Evolutionary conservation across 2,329 filamentous ascomycete genomes (phyloP).

Genomic region (Beauveria caledonica): DNA sequence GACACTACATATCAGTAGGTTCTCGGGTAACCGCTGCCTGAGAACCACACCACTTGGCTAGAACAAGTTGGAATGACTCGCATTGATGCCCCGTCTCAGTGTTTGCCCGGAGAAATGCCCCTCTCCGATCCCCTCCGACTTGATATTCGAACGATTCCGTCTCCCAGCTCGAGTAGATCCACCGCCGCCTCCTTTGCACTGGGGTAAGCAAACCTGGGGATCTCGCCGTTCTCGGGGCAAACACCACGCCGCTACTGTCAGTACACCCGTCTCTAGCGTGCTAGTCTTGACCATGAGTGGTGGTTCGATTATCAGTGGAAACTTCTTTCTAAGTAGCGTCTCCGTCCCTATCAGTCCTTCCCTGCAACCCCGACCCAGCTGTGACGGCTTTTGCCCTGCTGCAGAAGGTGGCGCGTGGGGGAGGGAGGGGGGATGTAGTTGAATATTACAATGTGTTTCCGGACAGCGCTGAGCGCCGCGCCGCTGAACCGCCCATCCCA

Average conservation of each 20-base stretch:
- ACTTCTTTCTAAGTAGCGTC: background rate
- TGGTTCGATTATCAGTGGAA: conserved; percentile 2
- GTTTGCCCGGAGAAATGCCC: too few relatives aligned
- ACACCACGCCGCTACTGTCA: background rate
- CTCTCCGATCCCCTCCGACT: background rate
- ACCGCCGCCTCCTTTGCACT: too few relatives aligned
- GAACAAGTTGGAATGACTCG: background rate
- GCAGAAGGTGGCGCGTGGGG: background rate
- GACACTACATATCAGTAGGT: background rate
- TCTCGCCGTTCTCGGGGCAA: background rate
- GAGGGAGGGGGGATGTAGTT: too few relatives aligned
- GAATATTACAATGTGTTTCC: too few relatives aligned
- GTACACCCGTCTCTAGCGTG: background rate
- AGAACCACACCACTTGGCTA: background rate
- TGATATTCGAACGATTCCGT: background rate
- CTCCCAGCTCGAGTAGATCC: too few relatives aligned
- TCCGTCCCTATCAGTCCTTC: background rate
- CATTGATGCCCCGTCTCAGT: background rate
- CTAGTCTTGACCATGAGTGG: background rate
- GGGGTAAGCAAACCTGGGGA: background rate
- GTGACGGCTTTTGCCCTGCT: background rate
- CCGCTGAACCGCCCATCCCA: background rate
- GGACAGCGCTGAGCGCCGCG: background rate
- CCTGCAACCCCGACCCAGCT: background rate
- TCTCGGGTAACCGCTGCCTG: background rate